Conservation (phyloP, 2,329 filamentous ascomycete species). For the Calonectria hawksworthii region DNA sequence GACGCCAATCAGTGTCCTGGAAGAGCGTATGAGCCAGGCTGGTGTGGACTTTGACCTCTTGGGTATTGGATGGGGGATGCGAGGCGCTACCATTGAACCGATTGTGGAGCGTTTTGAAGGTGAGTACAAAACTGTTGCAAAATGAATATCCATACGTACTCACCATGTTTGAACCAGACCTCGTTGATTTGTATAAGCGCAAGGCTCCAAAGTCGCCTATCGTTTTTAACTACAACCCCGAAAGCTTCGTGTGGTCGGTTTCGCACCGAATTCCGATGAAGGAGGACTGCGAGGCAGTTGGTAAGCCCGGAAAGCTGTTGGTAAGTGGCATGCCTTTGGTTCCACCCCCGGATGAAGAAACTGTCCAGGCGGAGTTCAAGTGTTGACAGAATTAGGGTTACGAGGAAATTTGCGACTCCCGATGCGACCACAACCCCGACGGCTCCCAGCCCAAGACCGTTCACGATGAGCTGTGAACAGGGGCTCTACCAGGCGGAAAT, state of each 20-base stretch:
- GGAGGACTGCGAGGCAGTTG: not conserved
- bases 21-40: not conserved
- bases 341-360: not conserved
- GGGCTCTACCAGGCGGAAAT: not conserved
- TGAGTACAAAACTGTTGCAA: not conserved
- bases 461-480: not conserved
- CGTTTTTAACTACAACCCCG: not conserved
- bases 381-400: not conserved
- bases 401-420: not conserved
- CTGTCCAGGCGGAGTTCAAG: not conserved
- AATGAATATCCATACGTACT: not conserved
- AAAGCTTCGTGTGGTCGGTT: not conserved
- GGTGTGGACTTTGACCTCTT: not conserved
- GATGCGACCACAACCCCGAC: not conserved
- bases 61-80: not conserved
- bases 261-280: not conserved
- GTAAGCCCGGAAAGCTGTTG: not conserved
- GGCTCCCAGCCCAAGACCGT: not conserved
- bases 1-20: not conserved
- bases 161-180: not conserved
- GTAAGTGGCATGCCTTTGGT: not conserved
- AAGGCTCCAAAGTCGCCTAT: not conserved
- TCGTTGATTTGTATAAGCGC: not conserved
- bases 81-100: not conserved
- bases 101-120: conserved; percentile 4